These are phyloP conservation scores for Triticum monococcum DNA, from an alignment of 176 grass and related monocot species.

Conservation along the genomic window DNA sequence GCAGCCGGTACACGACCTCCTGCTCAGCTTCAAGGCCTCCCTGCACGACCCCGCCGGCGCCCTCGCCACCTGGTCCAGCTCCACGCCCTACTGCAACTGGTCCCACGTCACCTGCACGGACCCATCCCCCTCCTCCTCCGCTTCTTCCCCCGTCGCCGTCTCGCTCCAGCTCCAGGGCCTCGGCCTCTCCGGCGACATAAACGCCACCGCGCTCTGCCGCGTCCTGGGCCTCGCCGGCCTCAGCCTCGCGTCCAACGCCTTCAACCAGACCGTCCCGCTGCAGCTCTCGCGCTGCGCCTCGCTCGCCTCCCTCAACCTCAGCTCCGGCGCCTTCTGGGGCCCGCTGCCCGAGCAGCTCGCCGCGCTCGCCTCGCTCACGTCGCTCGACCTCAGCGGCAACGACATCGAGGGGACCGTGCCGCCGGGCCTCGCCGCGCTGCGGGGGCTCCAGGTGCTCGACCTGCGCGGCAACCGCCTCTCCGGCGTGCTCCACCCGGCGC, in stretches of 20 bases:
- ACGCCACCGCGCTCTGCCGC: constrained; percentile 48
- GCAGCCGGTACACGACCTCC: constrained; percentile 28
- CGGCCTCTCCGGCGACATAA: constrained; percentile 58
- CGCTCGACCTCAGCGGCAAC: constrained; percentile 80
- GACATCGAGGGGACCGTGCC: constrained; percentile 53
- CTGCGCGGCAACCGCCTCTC: constrained; percentile 64
- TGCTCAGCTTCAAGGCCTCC: constrained; percentile 63
- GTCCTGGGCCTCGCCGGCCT: constrained; percentile 45
- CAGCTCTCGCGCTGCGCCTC: constrained; percentile 55
- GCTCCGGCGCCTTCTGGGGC: constrained; percentile 54
- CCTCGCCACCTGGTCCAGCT: constrained; percentile 54
- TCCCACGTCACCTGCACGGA: constrained; percentile 49
- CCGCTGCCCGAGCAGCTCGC: constrained; percentile 65
- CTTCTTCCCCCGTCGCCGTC: not conserved
- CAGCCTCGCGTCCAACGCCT: constrained; percentile 62
- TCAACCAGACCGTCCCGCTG: constrained; percentile 72
- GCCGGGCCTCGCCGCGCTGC: constrained; percentile 38
- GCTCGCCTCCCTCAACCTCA: constrained; percentile 65
- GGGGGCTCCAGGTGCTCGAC: constrained; percentile 55
- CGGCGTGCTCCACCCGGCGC: constrained; percentile 58
- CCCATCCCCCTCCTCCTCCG: not conserved
- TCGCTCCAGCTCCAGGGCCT: constrained; percentile 50
- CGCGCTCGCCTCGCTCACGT: constrained; percentile 34
- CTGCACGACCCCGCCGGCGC: constrained; percentile 48
- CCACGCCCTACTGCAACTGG: constrained; percentile 65